Evolutionary conservation across 208 protist species (phyloP).

Genomic region (Trypanosoma scelopori): DNA sequence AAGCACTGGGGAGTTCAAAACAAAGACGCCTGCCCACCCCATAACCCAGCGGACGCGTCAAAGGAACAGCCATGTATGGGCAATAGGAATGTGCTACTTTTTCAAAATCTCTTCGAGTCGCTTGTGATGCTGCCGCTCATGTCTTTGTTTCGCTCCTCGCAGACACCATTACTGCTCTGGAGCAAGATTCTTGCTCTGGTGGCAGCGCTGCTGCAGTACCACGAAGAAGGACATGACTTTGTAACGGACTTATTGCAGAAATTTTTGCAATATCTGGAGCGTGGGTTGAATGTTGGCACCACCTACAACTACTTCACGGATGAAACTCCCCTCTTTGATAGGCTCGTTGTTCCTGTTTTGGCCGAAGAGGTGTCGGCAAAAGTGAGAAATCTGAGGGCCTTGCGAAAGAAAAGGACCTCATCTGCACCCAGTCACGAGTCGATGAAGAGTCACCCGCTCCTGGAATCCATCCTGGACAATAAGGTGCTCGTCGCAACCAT

Average conservation of each 20-base stretch:
- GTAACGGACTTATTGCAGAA: constrained; percentile 23
- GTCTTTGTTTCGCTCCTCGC: constrained; percentile 17
- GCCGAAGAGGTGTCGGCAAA: constrained; percentile 25
- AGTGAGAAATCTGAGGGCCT: constrained; percentile 4
- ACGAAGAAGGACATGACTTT: constrained; percentile 24
- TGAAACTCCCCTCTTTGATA: constrained; percentile 17
- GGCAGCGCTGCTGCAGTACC: constrained; percentile 22
- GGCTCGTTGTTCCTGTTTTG: constrained; percentile 18
- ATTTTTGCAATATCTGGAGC: constrained; percentile 25
- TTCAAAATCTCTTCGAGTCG: constrained; percentile 27
- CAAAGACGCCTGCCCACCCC: constrained; percentile 24
- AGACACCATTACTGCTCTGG: constrained; percentile 25
- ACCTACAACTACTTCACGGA: constrained; percentile 5
- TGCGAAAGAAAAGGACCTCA: background rate
- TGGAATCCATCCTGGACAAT: constrained; percentile 13
- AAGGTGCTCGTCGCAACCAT: background rate
- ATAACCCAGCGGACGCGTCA: background rate
- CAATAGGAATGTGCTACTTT: constrained; percentile 6
- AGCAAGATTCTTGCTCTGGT: constrained; percentile 30
- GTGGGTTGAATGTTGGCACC: constrained; percentile 6
- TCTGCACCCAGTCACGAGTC: background rate
- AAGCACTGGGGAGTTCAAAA: background rate
- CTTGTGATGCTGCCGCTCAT: constrained; percentile 25
- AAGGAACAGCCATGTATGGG: background rate
- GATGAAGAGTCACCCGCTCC: background rate